phyloP scores from a whole-genome alignment of 108 stramenopile genomes.

The Skeletonema marinoi region DNA sequence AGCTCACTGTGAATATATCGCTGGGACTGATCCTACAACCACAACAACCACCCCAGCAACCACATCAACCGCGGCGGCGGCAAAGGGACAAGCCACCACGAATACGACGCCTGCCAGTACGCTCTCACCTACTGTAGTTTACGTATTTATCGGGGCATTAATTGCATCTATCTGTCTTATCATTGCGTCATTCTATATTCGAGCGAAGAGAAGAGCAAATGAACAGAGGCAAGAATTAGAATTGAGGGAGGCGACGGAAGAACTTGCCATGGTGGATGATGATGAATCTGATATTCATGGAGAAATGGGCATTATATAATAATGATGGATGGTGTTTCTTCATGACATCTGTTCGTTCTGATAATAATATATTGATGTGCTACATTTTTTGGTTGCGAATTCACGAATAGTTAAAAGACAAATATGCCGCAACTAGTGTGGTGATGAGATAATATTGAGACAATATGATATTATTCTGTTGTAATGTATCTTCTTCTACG shows the following conservation, averaged over 20 bases:
- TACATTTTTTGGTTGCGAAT: neutral
- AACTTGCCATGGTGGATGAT: conserved; percentile 26
- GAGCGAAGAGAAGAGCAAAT: conserved; percentile 16
- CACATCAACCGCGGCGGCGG: neutral
- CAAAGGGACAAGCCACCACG: neutral
- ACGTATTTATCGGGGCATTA: conserved; percentile 14
- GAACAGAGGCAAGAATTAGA: conserved; percentile 22
- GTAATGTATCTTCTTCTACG: neutral
- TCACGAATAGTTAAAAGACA: too few relatives aligned
- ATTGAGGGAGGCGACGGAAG: conserved; percentile 35
- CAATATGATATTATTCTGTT: neutral
- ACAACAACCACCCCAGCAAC: neutral
- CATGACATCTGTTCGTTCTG: neutral
- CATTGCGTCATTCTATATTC: conserved; percentile 14
- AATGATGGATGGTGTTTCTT: neutral
- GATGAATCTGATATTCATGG: neutral
- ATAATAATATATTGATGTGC: neutral
- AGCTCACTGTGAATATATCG: conserved; percentile 37
- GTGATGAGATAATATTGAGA: neutral
- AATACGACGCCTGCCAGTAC: neutral
- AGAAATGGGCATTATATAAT: conserved; percentile 4
- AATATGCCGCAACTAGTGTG: too few relatives aligned
- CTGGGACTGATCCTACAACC: conserved; percentile 16
- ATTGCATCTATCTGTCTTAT: conserved; percentile 17
- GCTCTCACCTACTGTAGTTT: conserved; percentile 10